Conservation (phyloP, 2,329 filamentous ascomycete species). For the Botrytis porri region DNA sequence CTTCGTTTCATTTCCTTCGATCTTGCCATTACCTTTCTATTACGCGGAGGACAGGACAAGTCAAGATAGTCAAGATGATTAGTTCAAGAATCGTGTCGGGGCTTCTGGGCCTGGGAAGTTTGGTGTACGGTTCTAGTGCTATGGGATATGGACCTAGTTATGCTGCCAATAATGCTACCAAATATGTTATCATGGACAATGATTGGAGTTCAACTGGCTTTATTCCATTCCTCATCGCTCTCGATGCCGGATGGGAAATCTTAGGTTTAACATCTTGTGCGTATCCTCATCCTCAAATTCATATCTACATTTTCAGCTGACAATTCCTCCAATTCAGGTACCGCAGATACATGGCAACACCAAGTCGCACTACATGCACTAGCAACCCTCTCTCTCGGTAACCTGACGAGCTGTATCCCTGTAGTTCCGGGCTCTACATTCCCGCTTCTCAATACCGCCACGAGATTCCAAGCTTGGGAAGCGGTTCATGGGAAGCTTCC, state of each 20-base stretch:
- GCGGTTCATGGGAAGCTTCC: constrained; percentile 44
- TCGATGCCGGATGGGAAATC: constrained; percentile 46
- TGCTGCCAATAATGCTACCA: neutral
- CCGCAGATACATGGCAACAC: constrained; percentile 46
- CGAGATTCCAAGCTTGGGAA: constrained; percentile 46
- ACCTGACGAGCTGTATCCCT: constrained; percentile 46
- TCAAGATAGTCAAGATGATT: neutral
- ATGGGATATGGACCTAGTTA: neutral
- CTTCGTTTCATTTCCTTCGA: neutral
- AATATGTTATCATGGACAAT: constrained; percentile 30
- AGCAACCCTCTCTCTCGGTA: constrained; percentile 46
- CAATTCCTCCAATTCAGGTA: constrained; percentile 30
- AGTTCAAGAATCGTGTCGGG: neutral
- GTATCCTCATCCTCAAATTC: neutral
- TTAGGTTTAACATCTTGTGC: constrained; percentile 41
- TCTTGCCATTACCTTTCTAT: neutral
- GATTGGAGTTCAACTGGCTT: constrained; percentile 46
- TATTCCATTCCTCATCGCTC: constrained; percentile 45
- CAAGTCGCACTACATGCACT: constrained; percentile 47
- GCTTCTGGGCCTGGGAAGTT: neutral
- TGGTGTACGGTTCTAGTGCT: neutral
- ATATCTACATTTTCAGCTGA: neutral
- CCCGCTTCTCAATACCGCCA: constrained; percentile 47
- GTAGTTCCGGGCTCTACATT: constrained; percentile 47
- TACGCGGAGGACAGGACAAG: neutral